phyloP scores from a whole-genome alignment of 768 basidiomycete genomes.

The Inosperma sp. region DNA sequence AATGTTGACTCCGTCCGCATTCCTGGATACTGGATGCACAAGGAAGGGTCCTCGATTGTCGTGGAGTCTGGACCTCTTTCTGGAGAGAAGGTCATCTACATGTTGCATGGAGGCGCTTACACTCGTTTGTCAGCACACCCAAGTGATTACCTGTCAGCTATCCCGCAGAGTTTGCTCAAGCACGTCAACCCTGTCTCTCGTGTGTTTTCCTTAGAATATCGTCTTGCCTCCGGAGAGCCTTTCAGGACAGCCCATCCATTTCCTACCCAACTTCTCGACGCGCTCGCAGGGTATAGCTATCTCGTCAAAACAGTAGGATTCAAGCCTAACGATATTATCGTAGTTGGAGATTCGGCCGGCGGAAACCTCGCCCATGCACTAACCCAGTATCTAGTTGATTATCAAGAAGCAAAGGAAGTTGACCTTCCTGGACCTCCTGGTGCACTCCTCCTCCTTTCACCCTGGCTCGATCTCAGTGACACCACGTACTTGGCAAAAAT shows the following conservation, averaged over 20 bases:
- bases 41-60: conserved; percentile 32
- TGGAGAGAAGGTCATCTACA: conserved; percentile 56
- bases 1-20: conserved; percentile 39
- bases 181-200: conserved; percentile 42
- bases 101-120: conserved; percentile 64
- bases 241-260: conserved; percentile 51
- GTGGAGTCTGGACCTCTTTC: conserved; percentile 37
- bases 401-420: conserved; percentile 28
- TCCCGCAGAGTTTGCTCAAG: conserved; percentile 45
- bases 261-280: conserved; percentile 72
- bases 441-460: conserved; percentile 49
- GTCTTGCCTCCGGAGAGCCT: conserved; percentile 48
- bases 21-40: conserved; percentile 56
- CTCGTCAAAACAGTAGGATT: conserved; percentile 57
- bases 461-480: conserved; percentile 50
- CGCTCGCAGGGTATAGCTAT: conserved; percentile 68
- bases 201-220: conserved; percentile 66
- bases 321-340: conserved; percentile 53
- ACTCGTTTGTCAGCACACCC: conserved; percentile 53
- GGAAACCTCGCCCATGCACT: conserved; percentile 67
- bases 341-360: conserved; percentile 75
- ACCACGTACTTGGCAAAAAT: conserved; percentile 32
- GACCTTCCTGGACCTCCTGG: conserved; percentile 43
- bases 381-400: conserved; percentile 54
- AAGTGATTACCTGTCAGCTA: conserved; percentile 39